Conservation (phyloP, 2,329 filamentous ascomycete species). For the Neopestalotiopsis rosae region DNA sequence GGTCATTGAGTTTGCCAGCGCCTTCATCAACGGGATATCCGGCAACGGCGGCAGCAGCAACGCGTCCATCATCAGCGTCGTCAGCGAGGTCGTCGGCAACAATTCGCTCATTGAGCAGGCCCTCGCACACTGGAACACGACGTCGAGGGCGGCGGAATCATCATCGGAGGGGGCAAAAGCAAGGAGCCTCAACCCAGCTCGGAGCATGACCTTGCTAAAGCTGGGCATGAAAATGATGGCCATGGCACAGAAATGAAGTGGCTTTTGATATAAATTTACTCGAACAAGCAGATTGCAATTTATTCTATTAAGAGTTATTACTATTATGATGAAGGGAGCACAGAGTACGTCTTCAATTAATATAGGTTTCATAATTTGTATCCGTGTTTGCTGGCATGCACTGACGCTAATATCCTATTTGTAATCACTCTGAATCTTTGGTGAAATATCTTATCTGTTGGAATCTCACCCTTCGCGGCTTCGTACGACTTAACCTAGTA, state of each 20-base stretch:
- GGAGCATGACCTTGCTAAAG: neutral
- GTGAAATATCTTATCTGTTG: too few relatives aligned
- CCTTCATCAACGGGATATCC: conserved; percentile 31
- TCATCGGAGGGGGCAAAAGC: neutral
- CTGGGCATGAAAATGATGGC: conserved; percentile 7
- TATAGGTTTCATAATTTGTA: too few relatives aligned
- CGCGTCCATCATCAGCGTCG: conserved; percentile 36
- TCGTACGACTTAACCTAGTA: too few relatives aligned
- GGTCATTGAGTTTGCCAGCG: conserved; percentile 4
- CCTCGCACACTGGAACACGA: conserved; percentile 40
- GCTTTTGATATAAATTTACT: neutral
- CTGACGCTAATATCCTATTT: too few relatives aligned
- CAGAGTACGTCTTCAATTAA: too few relatives aligned
- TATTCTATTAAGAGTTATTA: too few relatives aligned
- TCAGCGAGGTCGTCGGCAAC: conserved; percentile 45
- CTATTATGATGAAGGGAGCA: too few relatives aligned
- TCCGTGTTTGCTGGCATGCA: too few relatives aligned
- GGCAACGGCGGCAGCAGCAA: conserved; percentile 18
- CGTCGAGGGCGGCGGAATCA: neutral
- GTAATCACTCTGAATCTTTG: too few relatives aligned
- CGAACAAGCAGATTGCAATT: neutral
- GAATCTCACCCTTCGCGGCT: too few relatives aligned
- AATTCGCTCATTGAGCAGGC: conserved; percentile 43
- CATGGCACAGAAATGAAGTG: neutral
- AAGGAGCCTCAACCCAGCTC: neutral